phyloP scores from a whole-genome alignment of 2,329 filamentous ascomycete species.

The Colletotrichum gigasporum region DNA sequence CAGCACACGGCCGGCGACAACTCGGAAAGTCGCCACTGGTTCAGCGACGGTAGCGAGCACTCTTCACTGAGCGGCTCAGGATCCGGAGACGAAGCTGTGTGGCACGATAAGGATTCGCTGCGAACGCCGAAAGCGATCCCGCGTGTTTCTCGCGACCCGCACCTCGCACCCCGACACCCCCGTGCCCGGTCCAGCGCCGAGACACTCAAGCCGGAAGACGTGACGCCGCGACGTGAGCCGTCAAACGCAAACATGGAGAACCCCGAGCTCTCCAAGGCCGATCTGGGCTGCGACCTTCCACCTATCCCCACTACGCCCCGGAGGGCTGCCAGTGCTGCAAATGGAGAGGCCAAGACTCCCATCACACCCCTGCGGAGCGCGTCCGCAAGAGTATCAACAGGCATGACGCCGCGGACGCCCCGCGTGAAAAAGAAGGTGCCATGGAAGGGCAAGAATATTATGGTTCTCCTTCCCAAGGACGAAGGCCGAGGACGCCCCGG shows the following conservation, averaged over 20 bases:
- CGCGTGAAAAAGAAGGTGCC: constrained; percentile 75
- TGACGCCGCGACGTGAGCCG: neutral
- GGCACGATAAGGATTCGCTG: constrained; percentile 58
- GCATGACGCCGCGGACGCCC: constrained; percentile 66
- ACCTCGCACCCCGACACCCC: constrained; percentile 46
- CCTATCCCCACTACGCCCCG: constrained; percentile 40
- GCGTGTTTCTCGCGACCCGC: constrained; percentile 31
- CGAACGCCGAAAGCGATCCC: constrained; percentile 57
- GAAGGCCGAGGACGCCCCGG: constrained; percentile 70
- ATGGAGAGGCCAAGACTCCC: constrained; percentile 42
- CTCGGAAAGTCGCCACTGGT: constrained; percentile 52
- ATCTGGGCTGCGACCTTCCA: constrained; percentile 15
- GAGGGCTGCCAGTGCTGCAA: constrained; percentile 39
- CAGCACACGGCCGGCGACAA: constrained; percentile 78
- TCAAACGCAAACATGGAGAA: constrained; percentile 24
- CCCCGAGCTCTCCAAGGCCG: constrained; percentile 24
- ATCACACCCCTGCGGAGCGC: constrained; percentile 46
- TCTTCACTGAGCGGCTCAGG: constrained; percentile 77
- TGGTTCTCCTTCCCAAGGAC: constrained; percentile 75
- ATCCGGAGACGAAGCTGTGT: constrained; percentile 56
- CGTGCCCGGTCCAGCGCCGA: constrained; percentile 64
- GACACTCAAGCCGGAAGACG: constrained; percentile 56
- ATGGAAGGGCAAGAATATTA: constrained; percentile 80
- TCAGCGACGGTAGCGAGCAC: constrained; percentile 66
- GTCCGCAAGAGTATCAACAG: constrained; percentile 46